Evolutionary conservation across 2,329 filamentous ascomycete genomes (phyloP).

Genomic region (Botrytis galanthina): DNA sequence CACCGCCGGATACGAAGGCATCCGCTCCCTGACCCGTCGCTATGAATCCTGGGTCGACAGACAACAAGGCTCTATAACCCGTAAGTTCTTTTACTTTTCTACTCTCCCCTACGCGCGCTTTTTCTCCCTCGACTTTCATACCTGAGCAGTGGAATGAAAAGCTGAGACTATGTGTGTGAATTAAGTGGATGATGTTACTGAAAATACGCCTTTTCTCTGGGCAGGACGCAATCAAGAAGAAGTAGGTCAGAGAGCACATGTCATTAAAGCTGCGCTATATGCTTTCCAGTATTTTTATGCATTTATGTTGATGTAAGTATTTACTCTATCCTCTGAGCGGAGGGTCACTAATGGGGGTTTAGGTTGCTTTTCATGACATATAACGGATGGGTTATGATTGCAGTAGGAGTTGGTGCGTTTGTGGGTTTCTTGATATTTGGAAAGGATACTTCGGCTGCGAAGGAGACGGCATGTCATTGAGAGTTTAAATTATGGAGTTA

Average conservation of each 20-base stretch:
- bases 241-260: constrained; percentile 65
- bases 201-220: constrained; percentile 61
- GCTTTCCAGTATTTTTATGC: constrained; percentile 96
- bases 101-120: not conserved
- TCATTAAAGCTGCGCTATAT: constrained; percentile 81
- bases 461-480: constrained; percentile 88
- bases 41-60: constrained; percentile 60
- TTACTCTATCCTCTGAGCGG: not conserved
- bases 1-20: constrained; percentile 87
- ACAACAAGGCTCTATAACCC: constrained; percentile 30
- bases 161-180: constrained; percentile 31
- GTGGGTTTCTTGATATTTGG: constrained; percentile 84
- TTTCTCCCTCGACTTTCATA: constrained; percentile 22
- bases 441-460: constrained; percentile 65
- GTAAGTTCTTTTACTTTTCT: constrained; percentile 31
- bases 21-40: constrained; percentile 71
- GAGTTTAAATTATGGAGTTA: not conserved
- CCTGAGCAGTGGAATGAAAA: constrained; percentile 23
- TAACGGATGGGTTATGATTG: constrained; percentile 95
- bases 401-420: constrained; percentile 85
- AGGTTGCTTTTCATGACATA: constrained; percentile 99
- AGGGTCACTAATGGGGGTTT: constrained; percentile 13
- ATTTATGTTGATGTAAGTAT: constrained; percentile 96
- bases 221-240: constrained; percentile 69
- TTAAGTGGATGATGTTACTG: constrained; percentile 48